Evolutionary conservation across 805 yeast genomes (phyloP), one percentile per base, ranked within the genome.

Genomic region (Barnettozyma wickerhamii): DNA sequence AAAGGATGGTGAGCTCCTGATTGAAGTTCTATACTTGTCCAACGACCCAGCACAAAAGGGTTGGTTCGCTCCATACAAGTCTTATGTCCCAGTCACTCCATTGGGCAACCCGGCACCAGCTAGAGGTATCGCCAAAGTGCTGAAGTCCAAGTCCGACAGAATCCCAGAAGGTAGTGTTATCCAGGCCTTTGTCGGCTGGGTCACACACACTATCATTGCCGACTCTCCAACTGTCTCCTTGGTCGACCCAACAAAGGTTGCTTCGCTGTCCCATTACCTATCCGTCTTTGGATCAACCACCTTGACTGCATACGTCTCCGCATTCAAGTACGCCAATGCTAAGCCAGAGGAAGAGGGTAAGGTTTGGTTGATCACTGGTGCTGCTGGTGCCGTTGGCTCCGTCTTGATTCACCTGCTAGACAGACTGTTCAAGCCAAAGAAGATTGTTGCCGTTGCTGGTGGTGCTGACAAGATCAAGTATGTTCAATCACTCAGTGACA

Each of bases 331-430:
- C 41, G 79, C 78, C n/a, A 60, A 68, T 33, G 57, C 77, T 42
- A 55, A 62, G 40, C 64, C 62, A 17, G 68, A 67, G 19, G 64
- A 60, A 20, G 58, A 56, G 21, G 63, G 58, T 13, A 77, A 78
- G 51, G 64, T 69, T 7, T 65, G 75, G 48, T 60, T 79, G 33
- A 64, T 81, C 33, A 73, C 81, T 15, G 86, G 84, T 42, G 87
- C 87, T 12, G 72, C 81, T 7, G 88, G 88, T 45, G 84, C 85
- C n/a, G 81, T 81, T n/a, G 87, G 87, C 12, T 69, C 77, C 19
- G 60, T 70, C 35, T 74, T 67, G 35, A 74, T 79, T 17, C 85
- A 79, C 56, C 55, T 81, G 10, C 80, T 84, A 31, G 64, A 75
- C 45, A 62, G 71, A 30, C 58, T 74, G 10, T 66, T 72, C 54